Base-by-base conservation (phyloP, 371 early-diverging fungal species). In the Mucor indicus region DNA sequence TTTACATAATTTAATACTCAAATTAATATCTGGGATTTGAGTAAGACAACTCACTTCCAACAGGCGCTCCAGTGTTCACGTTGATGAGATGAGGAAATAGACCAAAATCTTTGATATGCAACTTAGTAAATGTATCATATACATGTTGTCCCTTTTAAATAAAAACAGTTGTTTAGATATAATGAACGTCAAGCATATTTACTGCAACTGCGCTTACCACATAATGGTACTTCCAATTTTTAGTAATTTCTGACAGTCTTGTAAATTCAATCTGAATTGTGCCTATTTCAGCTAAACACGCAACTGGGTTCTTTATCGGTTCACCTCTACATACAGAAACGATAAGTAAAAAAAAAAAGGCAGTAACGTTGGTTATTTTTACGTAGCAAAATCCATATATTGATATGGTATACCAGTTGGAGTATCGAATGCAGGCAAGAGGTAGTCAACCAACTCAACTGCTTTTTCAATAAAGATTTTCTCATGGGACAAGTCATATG, bases 191-290 rank as follows among this genome's bases (percentile, higher is more conserved):
- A 12, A 42, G 42, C 24, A 6, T 19, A 5, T 20, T 6, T 38
- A 4, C 4, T 20, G 16, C 22, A 38, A 3, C 6, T 22, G 22
- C 6, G 17, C 48, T 39, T 75, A 77, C 84, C 64, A 60, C 68
- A 30, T 76, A 48, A 45, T 79, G 72, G 53, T 84, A 89, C 11
- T 54, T 57, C 53, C 77, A 74, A 45, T 89, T 71, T 0, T 84
- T 83, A 2, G 91, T 90, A 15, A 94, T 67, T 41, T 86, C 67
- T 13, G 85, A 81, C 30, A 97, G 71, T 13, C 85, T 69, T 13
- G 86, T 87, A 58, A 91, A 91, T 69, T 97, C 98, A 20, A 97
- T 59, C 45, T 93, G 78, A 23, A 95, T 64, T 0, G 93, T 84
- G n/a, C 95, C 95, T 11, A 90, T 78, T 52, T 94, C 94, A 2